A percentile compares a stretch with the other conserved stretches of the same genome.
These are phyloP conservation scores for Coprinellus micaceus DNA, from an alignment of 768 basidiomycete species.

Conservation along the genomic window DNA sequence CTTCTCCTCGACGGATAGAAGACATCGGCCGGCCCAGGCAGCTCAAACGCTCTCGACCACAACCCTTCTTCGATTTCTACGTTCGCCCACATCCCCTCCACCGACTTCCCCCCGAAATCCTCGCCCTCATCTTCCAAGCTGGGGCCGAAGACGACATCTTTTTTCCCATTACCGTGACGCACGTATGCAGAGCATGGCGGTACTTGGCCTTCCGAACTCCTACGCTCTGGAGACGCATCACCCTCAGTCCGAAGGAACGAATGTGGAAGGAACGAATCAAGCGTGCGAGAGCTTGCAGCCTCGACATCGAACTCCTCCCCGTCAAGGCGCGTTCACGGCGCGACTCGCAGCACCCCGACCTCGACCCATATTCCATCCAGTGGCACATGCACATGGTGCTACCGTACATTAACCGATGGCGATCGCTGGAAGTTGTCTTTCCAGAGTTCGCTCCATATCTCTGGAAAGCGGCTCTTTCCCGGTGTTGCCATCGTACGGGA, in stretches of 20 bases:
- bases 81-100: constrained; percentile 46
- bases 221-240: constrained; percentile 60
- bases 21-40: constrained; percentile 35
- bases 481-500: constrained; percentile 39
- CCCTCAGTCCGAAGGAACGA: constrained; percentile 40
- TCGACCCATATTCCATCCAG: constrained; percentile 48
- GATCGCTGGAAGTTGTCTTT: constrained; percentile 60
- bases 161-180: constrained; percentile 62
- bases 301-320: constrained; percentile 54
- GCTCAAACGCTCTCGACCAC: constrained; percentile 28
- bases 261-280: constrained; percentile 65
- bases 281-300: constrained; percentile 56
- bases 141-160: constrained; percentile 53
- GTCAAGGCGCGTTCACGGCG: constrained; percentile 22
- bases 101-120: constrained; percentile 58
- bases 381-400: constrained; percentile 58
- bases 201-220: constrained; percentile 57
- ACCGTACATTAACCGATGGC: constrained; percentile 52
- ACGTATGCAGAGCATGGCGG: constrained; percentile 67
- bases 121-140: constrained; percentile 59
- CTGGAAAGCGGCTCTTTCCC: constrained; percentile 65
- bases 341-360: constrained; percentile 25
- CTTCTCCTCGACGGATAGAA: constrained; percentile 12
- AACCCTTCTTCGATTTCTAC: constrained; percentile 16
- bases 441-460: constrained; percentile 55